Percentiles rank a stretch among this genome's conserved stretches.
These are phyloP conservation scores for Lasiodiplodia sp. DNA, from an alignment of 2,329 filamentous ascomycete species.

Conservation along the genomic window DNA sequence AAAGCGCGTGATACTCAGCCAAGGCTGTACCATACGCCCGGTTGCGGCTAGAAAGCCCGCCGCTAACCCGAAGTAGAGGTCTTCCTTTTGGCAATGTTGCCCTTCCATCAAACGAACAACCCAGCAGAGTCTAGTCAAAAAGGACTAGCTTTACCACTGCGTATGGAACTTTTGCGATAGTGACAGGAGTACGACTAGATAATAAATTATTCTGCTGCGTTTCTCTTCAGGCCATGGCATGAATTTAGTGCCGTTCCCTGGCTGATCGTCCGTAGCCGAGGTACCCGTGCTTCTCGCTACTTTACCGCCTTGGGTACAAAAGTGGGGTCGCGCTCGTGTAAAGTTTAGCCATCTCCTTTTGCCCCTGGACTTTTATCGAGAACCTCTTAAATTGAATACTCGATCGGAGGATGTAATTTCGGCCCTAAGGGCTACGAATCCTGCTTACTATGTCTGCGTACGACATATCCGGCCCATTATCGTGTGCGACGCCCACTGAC, in stretches of 20 bases:
- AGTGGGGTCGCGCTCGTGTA: slow-evolving; percentile 7
- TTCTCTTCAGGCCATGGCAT: too few species aligned
- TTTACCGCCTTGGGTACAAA: not conserved
- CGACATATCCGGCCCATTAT: not conserved
- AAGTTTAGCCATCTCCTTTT: slow-evolving; percentile 10
- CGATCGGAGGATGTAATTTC: not conserved
- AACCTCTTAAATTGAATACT: slow-evolving; percentile 4
- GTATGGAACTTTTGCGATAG: too few species aligned
- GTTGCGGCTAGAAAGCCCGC: not conserved
- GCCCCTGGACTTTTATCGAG: slow-evolving; percentile 2
- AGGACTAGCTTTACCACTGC: too few species aligned
- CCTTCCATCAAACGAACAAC: not conserved
- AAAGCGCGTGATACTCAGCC: not conserved
- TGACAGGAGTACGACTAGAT: too few species aligned
- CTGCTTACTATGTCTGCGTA: slow-evolving; percentile 12
- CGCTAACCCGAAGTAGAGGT: not conserved
- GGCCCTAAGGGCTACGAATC: not conserved
- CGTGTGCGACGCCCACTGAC: not conserved
- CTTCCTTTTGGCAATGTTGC: not conserved
- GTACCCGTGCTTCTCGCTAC: not conserved
- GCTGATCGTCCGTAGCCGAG: slow-evolving; percentile 13
- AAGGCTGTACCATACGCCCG: not conserved
- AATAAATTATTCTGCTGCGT: too few species aligned
- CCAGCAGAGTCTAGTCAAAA: too few species aligned
- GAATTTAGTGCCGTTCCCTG: too few species aligned